Percentiles rank a stretch among this genome's conserved stretches.
phyloP scores from a whole-genome alignment of 148 eudicot species.

The Vaccinium darrowii region DNA sequence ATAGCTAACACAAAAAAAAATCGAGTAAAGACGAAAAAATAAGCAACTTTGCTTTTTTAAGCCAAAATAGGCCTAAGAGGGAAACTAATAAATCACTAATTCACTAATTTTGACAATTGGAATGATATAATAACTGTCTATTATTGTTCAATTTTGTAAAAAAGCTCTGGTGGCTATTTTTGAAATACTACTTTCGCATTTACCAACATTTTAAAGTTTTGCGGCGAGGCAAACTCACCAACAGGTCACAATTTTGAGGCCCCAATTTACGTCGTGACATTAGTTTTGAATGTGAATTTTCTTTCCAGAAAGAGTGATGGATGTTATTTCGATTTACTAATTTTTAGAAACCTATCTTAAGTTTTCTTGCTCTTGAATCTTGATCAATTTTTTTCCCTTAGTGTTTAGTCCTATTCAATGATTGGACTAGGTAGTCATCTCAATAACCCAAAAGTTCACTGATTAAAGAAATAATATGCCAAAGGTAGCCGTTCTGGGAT shows the following conservation, averaged over 20 bases:
- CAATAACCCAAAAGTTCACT: background rate
- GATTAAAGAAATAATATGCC: background rate
- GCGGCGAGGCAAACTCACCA: background rate
- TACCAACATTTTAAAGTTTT: background rate
- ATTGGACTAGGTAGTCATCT: conserved; percentile 10
- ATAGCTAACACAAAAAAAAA: no score
- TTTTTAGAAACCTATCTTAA: background rate
- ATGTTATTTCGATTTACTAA: background rate
- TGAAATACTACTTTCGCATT: background rate
- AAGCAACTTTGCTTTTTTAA: no score
- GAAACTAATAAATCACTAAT: background rate
- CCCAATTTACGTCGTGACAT: background rate
- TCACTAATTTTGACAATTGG: background rate
- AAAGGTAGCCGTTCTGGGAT: conserved; percentile 19
- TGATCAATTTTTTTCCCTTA: background rate
- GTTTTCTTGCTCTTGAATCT: background rate
- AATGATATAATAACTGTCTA: background rate
- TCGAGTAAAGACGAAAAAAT: no score
- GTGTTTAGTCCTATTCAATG: background rate
- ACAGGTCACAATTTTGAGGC: background rate
- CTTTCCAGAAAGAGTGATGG: background rate
- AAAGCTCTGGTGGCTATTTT: background rate
- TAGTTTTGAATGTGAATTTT: background rate
- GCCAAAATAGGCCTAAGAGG: background rate
- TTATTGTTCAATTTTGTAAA: background rate